Evolutionary conservation across 257 asterid species (phyloP), one percentile per base, ranked within the genome.

Genomic region (Gentiana straminea): DNA sequence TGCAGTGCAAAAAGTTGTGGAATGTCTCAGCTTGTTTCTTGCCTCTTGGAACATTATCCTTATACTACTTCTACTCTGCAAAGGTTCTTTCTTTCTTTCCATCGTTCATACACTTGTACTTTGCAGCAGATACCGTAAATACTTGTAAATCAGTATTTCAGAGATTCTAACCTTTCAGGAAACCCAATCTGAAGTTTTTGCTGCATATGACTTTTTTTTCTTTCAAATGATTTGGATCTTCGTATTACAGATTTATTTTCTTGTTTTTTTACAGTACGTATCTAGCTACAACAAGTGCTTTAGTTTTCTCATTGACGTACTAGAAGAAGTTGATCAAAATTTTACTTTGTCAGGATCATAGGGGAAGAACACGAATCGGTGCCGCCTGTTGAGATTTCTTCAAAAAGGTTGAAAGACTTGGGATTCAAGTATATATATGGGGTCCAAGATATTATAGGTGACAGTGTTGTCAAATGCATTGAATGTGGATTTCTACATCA

Each of bases 341-440:
- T 1, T 3, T 1, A 10, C 46, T 38, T 38, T 69, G 61, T 32
- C 68, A 79, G 94, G 78, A 13, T 49, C 39, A 67, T 33, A 12
- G 51, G 53, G 33, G 52, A 51, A 49, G 75, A 67, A 49, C 63
- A 57, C 36, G 24, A 70, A 76, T 51, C 64, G 72, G 2, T 57
- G 65, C 57, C 95, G 91, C 1, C 24, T 4, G 56, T 66, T 46
- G 73, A 60, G 68, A 84, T 86, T 47, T 86, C 87, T 38, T 84
- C 96, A 2, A 79, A 73, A 64, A 90, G 81, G 79, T 75, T 86
- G n/a, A 71, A 67, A 68, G 85, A 70, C 7, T 48, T 80, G 52
- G 98, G 98, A 36, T 90, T 80, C 75, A 58, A 59, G 61, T 86
- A 66, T 75, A 70, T 80, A 56, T 73, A 75, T 62, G 67, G 76